Base-by-base conservation (phyloP, 306 rosid species). In the Inga leiocalycina region DNA sequence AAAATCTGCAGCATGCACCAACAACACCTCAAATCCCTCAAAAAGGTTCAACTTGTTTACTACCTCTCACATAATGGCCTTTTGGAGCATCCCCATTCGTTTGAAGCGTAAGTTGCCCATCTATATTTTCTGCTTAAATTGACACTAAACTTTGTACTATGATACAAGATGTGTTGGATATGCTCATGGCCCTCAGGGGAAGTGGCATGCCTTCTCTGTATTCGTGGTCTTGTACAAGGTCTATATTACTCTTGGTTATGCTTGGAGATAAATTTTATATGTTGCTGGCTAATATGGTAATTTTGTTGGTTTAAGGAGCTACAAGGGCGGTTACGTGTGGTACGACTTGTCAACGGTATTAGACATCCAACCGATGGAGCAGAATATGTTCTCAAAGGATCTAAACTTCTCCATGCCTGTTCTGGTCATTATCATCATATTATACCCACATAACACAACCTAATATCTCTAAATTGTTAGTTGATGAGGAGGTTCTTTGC, bases 311-410 rank as follows among this genome's bases (percentile, higher is more conserved):
- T 71, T 74, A 65, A 93, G 98, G 90, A 93, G 87, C 89, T 93
- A 93, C 44, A 95, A 89, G 87, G 89, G 81, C 22, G 95, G 98
- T 39, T 95, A 90, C 84, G 95, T 93, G 73, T 95, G 98, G 98
- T 88, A 82, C 68, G 98, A 95, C 52, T 85, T 95, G 85, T 84
- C 34, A 87, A 85, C 67, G 98, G 93, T 61, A 57, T 90, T 30
- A 84, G 93, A 9, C 86, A 82, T 68, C 93, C 98, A 0, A 85
- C 97, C 8, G 97, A 91, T 85, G 98, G 93, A 37, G 90, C 89
- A 10, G 98, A 95, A 17, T 93, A 84, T 77, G 92, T 95, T 19
- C 97, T 95, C 35, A 95, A 95, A 83, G 98, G 97, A 14, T 93
- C 97, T 49, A 93, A 93, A 71, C 88, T 95, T 2, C 84, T 90